Evolutionary conservation across 2,329 filamentous ascomycete genomes (phyloP), one percentile per base, ranked within the genome.

Genomic region (Fusarium tuaranense): DNA sequence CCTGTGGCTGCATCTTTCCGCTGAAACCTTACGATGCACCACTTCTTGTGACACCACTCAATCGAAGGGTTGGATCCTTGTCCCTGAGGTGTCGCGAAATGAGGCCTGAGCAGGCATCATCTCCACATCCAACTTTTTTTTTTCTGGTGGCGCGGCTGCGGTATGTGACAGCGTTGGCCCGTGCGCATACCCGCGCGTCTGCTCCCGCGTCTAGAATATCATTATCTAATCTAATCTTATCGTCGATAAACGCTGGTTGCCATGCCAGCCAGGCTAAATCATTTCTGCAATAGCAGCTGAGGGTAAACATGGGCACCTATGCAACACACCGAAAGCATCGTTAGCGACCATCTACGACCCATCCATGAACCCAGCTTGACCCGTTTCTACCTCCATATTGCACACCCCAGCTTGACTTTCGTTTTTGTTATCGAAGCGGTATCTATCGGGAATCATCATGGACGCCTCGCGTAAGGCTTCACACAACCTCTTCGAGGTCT

Each of bases 401-500:
- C 60, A 69, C 63, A 57, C 57, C 69, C 34, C 25, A 61, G 63
- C 60, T 58, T 59, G 63, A 65, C 20, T 13, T 64, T 61, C 3
- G 16, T 46, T 59, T 76, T 59, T 76, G 34, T 63, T 63, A 51
- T 69, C 63, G 57, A 69, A 63, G 66, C 53, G 60, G 63, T 30
- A 46, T 66, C 39, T 61, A 36, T n/a, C 32, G 48, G 51, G 55
- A 63, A 69, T 36, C 62, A 78, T 65, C 65, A 87, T 87, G 85
- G 84, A 87, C 69, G 75, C 81, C 63, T 73, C 76, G 67, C 81
- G 84, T 76, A 80, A 75, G 79, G 32, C 81, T 51, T 81, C 82
- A 18, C 83, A 84, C 69, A 90, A 89, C 71, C 90, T 98, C 41
- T 98, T 98, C 82, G 93, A 98, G 84, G 96, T 98, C 67, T 98